Conservation (phyloP, 257 asterid species). For the Jaltomata sinuosa region DNA sequence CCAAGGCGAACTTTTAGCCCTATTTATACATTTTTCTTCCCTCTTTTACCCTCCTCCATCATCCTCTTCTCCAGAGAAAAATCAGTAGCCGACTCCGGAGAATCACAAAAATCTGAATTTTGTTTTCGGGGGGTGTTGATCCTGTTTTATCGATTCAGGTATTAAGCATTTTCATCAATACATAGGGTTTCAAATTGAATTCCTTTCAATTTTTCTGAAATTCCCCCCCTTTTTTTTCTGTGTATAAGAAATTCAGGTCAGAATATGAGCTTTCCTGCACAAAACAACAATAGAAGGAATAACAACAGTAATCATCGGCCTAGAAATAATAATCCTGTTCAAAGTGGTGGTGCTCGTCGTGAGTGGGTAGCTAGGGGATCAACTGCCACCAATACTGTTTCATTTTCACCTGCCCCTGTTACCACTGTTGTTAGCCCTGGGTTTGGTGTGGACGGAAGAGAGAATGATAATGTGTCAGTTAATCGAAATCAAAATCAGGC, state of each 20-base stretch:
- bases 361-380: conserved; percentile 80
- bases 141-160: neutral
- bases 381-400: conserved; percentile 14
- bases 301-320: conserved; percentile 34
- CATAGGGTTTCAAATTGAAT: neutral
- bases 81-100: neutral
- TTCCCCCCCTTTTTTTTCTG: neutral
- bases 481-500: conserved; percentile 11
- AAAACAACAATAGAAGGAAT: conserved; percentile 37
- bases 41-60: neutral
- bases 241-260: conserved; percentile 18
- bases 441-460: conserved; percentile 16
- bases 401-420: conserved; percentile 10
- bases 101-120: neutral
- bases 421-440: conserved; percentile 5
- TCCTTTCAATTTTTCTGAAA: neutral
- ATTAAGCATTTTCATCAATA: neutral
- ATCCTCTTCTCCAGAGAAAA: neutral
- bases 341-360: conserved; percentile 43
- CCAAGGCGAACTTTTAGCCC: conserved; percentile 4
- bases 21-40: neutral
- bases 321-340: conserved; percentile 27
- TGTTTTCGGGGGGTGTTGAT: neutral
- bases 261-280: conserved; percentile 79
- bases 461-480: conserved; percentile 11